Evolutionary conservation across 352 stramenopile genomes (phyloP).

Genomic region (Globisporangium apiculatum): DNA sequence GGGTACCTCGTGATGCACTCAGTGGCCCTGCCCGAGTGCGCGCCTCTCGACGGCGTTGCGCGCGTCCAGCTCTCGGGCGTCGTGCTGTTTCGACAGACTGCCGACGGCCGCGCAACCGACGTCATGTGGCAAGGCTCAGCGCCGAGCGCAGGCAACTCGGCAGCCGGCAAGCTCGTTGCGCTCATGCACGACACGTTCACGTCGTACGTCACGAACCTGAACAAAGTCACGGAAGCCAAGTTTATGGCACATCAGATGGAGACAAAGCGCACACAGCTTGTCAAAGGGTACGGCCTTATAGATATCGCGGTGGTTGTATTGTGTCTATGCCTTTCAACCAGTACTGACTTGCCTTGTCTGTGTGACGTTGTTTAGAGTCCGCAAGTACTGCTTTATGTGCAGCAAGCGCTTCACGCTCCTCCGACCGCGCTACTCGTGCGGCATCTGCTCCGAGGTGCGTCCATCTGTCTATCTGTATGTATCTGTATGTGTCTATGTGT

Average conservation of each 20-base stretch:
- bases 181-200: slow-evolving; percentile 55
- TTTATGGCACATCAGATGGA: slow-evolving; percentile 56
- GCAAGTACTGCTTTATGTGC: slow-evolving; percentile 65
- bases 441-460: slow-evolving; percentile 51
- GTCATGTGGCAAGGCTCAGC: slow-evolving; percentile 57
- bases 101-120: slow-evolving; percentile 27
- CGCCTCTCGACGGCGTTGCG: slow-evolving; percentile 44
- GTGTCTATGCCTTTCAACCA: not conserved
- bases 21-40: slow-evolving; percentile 46
- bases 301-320: not conserved
- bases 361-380: slow-evolving; percentile 21
- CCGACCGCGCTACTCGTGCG: slow-evolving; percentile 47
- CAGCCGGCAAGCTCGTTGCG: slow-evolving; percentile 28
- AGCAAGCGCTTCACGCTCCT: slow-evolving; percentile 70
- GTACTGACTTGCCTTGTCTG: not conserved
- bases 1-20: slow-evolving; percentile 56
- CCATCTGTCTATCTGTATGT: not conserved
- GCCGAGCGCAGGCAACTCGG: slow-evolving; percentile 28
- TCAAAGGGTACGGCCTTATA: slow-evolving; percentile 25
- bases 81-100: slow-evolving; percentile 49
- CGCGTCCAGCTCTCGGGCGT: slow-evolving; percentile 49
- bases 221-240: slow-evolving; percentile 49
- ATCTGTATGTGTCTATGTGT: not conserved
- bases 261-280: slow-evolving; percentile 30
- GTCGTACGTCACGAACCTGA: slow-evolving; percentile 46